Conservation (phyloP, 345 rosid species). For the Eucalyptus pumila region DNA sequence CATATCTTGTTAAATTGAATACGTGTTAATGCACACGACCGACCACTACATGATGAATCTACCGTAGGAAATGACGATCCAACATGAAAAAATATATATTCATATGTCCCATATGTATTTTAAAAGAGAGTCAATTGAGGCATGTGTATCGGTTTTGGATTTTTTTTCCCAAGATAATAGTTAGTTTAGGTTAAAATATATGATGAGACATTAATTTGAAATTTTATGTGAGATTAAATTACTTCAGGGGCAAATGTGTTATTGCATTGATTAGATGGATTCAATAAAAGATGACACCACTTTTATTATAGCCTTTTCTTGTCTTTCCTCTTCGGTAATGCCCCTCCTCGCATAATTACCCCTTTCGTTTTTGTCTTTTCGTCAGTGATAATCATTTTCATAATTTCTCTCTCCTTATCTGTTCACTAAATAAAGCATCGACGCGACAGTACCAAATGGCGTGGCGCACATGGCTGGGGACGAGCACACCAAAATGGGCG, state of each 20-base stretch:
- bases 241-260: not conserved
- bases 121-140: not conserved
- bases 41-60: not conserved
- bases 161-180: not conserved
- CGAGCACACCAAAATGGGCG: not conserved
- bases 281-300: not conserved
- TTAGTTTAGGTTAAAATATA: not conserved
- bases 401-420: not conserved
- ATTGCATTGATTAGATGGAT: not conserved
- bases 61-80: not conserved
- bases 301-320: not conserved
- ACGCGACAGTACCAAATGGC: not conserved
- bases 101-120: not conserved
- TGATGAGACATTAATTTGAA: not conserved
- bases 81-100: accelerated
- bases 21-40: not conserved
- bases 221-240: not conserved
- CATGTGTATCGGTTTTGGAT: not conserved
- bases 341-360: not conserved
- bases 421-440: not conserved
- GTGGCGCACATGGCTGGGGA: not conserved
- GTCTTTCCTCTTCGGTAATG: not conserved
- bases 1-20: not conserved
- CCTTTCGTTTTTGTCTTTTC: not conserved
- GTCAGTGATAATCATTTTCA: not conserved